Evolutionary conservation across 2,329 filamentous ascomycete species (phyloP).

Genomic region (Akanthomyces muscarius): DNA sequence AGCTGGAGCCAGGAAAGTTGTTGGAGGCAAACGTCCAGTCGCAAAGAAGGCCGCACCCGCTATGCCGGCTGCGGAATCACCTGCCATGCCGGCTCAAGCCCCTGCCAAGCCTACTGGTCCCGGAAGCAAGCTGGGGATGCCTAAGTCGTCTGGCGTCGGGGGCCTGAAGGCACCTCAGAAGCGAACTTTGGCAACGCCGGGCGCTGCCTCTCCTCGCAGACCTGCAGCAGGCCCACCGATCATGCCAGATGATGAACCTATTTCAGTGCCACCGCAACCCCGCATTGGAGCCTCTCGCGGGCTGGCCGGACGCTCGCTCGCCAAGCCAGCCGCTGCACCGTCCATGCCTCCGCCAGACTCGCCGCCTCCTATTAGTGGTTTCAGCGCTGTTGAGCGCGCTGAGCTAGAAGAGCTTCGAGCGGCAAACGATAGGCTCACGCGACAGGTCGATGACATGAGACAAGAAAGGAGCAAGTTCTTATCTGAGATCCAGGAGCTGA

Average conservation of each 20-base stretch:
- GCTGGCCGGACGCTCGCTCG: slow-evolving; percentile 78
- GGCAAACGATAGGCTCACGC: slow-evolving; percentile 73
- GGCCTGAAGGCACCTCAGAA: slow-evolving; percentile 59
- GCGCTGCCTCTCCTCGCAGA: slow-evolving; percentile 51
- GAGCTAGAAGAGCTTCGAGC: slow-evolving; percentile 85
- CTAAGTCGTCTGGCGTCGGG: slow-evolving; percentile 49
- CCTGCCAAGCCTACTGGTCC: slow-evolving; percentile 46
- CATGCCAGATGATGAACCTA: slow-evolving; percentile 56
- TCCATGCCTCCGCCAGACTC: slow-evolving; percentile 49
- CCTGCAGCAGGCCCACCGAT: slow-evolving; percentile 44
- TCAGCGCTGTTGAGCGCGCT: slow-evolving; percentile 79
- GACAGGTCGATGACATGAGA: slow-evolving; percentile 74
- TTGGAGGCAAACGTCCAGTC: slow-evolving; percentile 39
- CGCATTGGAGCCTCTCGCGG: slow-evolving; percentile 70
- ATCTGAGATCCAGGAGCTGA: slow-evolving; percentile 88
- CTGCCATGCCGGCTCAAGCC: slow-evolving; percentile 55
- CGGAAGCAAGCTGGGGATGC: slow-evolving; percentile 51
- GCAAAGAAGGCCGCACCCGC: slow-evolving; percentile 44
- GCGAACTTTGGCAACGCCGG: slow-evolving; percentile 46
- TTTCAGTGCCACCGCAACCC: slow-evolving; percentile 52
- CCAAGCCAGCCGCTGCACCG: slow-evolving; percentile 61
- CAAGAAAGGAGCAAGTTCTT: slow-evolving; percentile 76
- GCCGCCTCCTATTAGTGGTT: slow-evolving; percentile 58
- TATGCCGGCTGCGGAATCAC: slow-evolving; percentile 42
- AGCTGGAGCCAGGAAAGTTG: slow-evolving; percentile 43